These are phyloP conservation scores for Aleurites moluccanus DNA, from an alignment of 441 rosid genomes.

Conservation along the genomic window DNA sequence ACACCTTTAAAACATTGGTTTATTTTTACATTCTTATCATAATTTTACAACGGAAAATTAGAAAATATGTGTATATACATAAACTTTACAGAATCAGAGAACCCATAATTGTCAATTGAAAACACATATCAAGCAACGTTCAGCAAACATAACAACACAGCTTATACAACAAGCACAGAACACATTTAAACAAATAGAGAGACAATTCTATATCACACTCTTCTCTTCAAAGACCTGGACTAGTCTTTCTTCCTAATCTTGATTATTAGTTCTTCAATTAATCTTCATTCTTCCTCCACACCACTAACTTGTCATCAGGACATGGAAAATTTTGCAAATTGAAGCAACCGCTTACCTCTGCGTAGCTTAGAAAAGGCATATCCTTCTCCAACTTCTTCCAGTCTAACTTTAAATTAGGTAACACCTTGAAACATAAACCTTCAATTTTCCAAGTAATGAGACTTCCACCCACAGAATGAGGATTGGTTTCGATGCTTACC, in stretches of 20 bases:
- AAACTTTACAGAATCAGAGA: no score
- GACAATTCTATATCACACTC: background rate
- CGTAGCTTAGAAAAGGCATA: constrained; percentile 13
- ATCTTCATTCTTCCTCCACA: constrained; percentile 15
- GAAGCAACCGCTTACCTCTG: constrained; percentile 15
- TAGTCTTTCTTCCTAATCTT: no score
- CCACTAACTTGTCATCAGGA: background rate
- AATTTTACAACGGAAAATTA: no score
- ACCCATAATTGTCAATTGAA: no score
- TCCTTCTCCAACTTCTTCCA: constrained; percentile 12
- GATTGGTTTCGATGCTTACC: background rate
- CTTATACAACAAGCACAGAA: background rate
- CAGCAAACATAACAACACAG: background rate
- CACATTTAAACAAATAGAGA: background rate
- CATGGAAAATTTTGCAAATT: constrained; percentile 5
- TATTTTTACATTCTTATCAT: no score
- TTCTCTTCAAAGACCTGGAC: no score
- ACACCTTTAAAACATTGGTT: no score
- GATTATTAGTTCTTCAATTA: background rate
- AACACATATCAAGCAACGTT: background rate
- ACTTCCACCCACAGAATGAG: background rate
- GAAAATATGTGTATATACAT: no score
- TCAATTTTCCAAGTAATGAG: constrained; percentile 1
- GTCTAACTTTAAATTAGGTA: constrained; percentile 2
- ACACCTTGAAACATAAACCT: constrained; percentile 15